phyloP scores from a whole-genome alignment of 257 asterid species.

The Verbena officinalis region DNA sequence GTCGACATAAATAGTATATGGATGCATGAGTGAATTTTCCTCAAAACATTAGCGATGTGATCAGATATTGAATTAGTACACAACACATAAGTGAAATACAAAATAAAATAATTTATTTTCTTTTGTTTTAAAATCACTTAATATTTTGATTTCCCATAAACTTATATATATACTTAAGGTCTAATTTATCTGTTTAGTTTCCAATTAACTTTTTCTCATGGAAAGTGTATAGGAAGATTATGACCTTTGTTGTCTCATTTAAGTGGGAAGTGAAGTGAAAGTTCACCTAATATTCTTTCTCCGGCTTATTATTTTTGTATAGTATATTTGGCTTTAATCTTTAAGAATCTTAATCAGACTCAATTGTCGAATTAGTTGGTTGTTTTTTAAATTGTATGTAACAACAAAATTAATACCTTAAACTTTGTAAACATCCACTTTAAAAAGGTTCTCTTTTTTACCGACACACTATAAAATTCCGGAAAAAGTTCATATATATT shows the following conservation, averaged over 20 bases:
- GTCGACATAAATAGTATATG: too few relatives aligned
- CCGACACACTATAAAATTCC: background rate
- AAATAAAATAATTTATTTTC: too few relatives aligned
- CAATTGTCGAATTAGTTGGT: background rate
- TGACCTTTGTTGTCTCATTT: background rate
- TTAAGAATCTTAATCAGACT: background rate
- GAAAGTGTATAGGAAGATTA: background rate
- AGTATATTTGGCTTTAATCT: background rate
- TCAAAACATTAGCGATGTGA: too few relatives aligned
- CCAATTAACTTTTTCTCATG: background rate
- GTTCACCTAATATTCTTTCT: background rate
- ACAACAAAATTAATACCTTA: too few relatives aligned
- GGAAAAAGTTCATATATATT: background rate
- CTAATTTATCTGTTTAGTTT: too few relatives aligned
- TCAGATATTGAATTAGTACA: too few relatives aligned
- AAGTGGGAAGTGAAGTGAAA: conserved; percentile 15
- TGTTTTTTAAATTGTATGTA: too few relatives aligned
- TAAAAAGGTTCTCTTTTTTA: background rate
- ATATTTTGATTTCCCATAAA: too few relatives aligned
- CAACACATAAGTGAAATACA: too few relatives aligned
- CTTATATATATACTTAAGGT: too few relatives aligned
- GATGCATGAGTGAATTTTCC: background rate
- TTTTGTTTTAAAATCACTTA: too few relatives aligned
- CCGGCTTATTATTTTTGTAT: background rate
- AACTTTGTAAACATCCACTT: background rate